phyloP scores from a whole-genome alignment of 1,139 yeast genomes.

The Protomyces pachydermus region DNA sequence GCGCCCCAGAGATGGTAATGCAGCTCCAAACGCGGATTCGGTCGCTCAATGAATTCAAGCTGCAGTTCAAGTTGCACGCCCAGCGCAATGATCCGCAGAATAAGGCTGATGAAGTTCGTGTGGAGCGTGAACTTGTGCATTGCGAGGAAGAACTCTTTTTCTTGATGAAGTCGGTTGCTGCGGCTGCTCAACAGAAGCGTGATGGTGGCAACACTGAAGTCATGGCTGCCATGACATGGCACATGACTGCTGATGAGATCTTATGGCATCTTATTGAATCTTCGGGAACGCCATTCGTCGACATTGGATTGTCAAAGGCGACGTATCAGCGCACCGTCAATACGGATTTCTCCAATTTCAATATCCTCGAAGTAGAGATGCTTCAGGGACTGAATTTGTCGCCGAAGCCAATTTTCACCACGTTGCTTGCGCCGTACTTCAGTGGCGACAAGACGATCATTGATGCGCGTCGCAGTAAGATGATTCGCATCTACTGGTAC shows the following conservation, averaged over 20 bases:
- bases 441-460: conserved; percentile 36
- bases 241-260: conserved; percentile 64
- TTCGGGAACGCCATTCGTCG: conserved; percentile 60
- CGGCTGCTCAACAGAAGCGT: conserved; percentile 45
- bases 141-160: conserved; percentile 53
- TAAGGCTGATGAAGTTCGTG: conserved; percentile 35
- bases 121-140: conserved; percentile 31
- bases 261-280: conserved; percentile 66
- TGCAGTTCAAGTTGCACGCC: conserved; percentile 42
- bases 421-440: conserved; percentile 55
- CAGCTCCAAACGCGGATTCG: conserved; percentile 55
- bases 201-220: conserved; percentile 41
- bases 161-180: conserved; percentile 61
- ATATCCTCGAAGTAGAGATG: conserved; percentile 55
- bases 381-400: conserved; percentile 69
- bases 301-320: conserved; percentile 62
- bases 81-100: conserved; percentile 39
- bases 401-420: conserved; percentile 60
- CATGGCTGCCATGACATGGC: conserved; percentile 50
- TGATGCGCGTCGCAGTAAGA: conserved; percentile 35
- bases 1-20: conserved; percentile 51
- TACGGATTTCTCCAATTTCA: conserved; percentile 59
- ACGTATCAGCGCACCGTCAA: conserved; percentile 57
- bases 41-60: conserved; percentile 46
- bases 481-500: conserved; percentile 63